Evolutionary conservation across 2,329 filamentous ascomycete species (phyloP).

Genomic region (Gliomastix tumulicola): DNA sequence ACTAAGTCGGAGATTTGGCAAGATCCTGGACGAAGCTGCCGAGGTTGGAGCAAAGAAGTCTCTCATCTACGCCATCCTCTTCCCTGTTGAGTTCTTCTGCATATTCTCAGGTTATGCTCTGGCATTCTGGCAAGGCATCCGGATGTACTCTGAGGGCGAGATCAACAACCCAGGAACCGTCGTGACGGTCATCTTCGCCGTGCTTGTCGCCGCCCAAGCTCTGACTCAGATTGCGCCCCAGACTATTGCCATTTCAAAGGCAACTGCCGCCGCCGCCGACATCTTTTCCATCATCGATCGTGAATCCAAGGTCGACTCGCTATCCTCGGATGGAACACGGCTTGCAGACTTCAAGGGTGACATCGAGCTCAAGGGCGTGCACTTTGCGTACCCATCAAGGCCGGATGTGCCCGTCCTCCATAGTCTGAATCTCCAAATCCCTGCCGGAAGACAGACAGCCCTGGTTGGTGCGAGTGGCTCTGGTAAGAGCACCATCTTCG

Average conservation of each 20-base stretch:
- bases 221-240: constrained; percentile 41
- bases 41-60: constrained; percentile 34
- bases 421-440: constrained; percentile 32
- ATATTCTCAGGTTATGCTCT: constrained; percentile 39
- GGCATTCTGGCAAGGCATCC: constrained; percentile 44
- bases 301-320: constrained; percentile 32
- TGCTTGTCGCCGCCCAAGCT: constrained; percentile 36
- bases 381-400: constrained; percentile 51
- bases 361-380: constrained; percentile 39
- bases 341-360: constrained; percentile 27
- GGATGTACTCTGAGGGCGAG: constrained; percentile 35
- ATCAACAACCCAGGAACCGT: constrained; percentile 36
- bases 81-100: constrained; percentile 37
- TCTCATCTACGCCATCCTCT: constrained; percentile 32
- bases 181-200: constrained; percentile 41
- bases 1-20: constrained; percentile 31
- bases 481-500: constrained; percentile 52
- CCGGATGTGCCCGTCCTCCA: constrained; percentile 39
- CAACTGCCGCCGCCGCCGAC: constrained; percentile 35
- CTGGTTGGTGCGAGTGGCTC: constrained; percentile 51
- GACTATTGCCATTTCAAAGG: constrained; percentile 35
- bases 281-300: constrained; percentile 41
- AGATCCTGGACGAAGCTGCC: constrained; percentile 30
- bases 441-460: constrained; percentile 40
- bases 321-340: constrained; percentile 23